Evolutionary conservation across 805 yeast species (phyloP).

Genomic region (Tetrapisispora fleetii): DNA sequence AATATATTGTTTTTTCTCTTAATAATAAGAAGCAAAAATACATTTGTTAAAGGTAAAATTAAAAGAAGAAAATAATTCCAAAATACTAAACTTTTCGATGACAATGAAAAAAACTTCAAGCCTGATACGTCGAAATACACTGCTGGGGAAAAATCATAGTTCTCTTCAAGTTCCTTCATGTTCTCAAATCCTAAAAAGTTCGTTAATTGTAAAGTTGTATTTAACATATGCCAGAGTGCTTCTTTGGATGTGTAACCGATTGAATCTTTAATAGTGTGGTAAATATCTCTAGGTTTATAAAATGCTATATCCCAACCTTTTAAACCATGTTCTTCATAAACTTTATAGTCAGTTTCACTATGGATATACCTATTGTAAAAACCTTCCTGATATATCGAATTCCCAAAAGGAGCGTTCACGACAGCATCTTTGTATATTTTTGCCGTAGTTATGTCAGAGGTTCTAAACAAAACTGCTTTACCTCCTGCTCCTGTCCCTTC

Average conservation of each 20-base stretch:
- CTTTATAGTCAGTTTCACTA: conserved; percentile 79
- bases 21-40: background rate
- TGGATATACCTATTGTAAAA: conserved; percentile 60
- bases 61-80: conserved; percentile 44
- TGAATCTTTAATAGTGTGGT: conserved; percentile 71
- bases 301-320: conserved; percentile 89
- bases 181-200: conserved; percentile 33
- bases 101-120: conserved; percentile 40
- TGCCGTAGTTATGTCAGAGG: conserved; percentile 68
- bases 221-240: conserved; percentile 79
- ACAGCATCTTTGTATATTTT: conserved; percentile 46
- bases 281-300: conserved; percentile 71
- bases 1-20: background rate
- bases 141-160: conserved; percentile 33
- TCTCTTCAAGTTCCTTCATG: conserved; percentile 20
- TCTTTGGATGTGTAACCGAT: conserved; percentile 53
- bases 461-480: conserved; percentile 69
- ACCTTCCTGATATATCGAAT: conserved; percentile 76
- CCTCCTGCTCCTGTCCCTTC: conserved; percentile 95
- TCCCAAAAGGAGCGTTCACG: conserved; percentile 57
- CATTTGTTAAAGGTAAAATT: conserved; percentile 41
- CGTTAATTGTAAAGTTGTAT: conserved; percentile 55
- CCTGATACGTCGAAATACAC: conserved; percentile 61
- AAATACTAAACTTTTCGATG: conserved; percentile 41
- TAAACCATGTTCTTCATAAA: conserved; percentile 56